Evolutionary conservation across 2,329 filamentous ascomycete species (phyloP), one percentile per base, ranked within the genome.

Genomic region (Alternaria tenuissima): DNA sequence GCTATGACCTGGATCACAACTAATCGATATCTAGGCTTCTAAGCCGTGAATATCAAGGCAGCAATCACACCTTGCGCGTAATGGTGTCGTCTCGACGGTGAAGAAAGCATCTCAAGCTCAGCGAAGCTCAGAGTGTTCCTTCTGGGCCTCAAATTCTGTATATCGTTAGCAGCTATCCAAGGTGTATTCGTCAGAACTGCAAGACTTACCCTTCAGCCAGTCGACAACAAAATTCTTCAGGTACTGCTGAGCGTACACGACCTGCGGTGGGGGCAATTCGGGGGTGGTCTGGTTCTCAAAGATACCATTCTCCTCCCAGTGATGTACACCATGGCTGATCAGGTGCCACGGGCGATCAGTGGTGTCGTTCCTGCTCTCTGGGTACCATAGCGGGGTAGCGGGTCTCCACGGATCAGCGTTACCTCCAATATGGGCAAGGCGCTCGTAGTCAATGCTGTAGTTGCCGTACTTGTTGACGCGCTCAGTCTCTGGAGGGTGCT

Each of bases 361-460:
- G 0, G 90, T 91, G 44, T 85, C 90, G 14, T 81, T 77, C 20
- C 91, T 82, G 30, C 82, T 79, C 0, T 83, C 81, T 0, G 88
- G 84, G n/a, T 87, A 85, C 0, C 88, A 89, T 51, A 94, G 88
- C 0, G 90, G 87, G 0, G 89, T 91, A 0, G 90, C 91, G 0
- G 88, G 87, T 18, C 89, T 86, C 93, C 93, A 96, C 0, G 92
- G 92, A 72, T 96, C 93, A 57, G 87, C 86, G 63, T 91, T 86
- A 28, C 92, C 92, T 63, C 93, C 92, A 39, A 96, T 82, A 48
- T 91, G 85, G 3, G 93, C 93, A 0, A 96, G 85, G 2, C 92
- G 89, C 1, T 89, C 86, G 73, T 92, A 93, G 46, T 86, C 85
- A 68, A 95, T 89, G 74, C 86, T 80, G 76, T 88, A 91, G 12